These are phyloP conservation scores for Rhododendron williamsianum DNA, from an alignment of 148 eudicot species.

Conservation along the genomic window DNA sequence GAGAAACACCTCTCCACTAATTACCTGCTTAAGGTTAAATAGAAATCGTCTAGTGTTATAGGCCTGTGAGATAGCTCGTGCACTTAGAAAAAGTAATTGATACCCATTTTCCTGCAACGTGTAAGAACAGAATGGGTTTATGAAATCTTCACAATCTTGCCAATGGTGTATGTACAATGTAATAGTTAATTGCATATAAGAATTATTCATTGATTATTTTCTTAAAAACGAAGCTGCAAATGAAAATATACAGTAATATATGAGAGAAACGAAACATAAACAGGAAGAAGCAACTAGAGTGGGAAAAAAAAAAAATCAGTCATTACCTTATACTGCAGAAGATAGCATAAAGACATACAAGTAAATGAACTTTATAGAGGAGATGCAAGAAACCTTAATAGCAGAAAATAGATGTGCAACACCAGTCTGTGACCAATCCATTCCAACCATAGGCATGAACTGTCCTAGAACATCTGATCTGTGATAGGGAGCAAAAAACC, in stretches of 20 bases:
- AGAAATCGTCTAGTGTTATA: conserved; percentile 81
- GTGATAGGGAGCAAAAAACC: conserved; percentile 12
- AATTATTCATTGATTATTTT: background rate
- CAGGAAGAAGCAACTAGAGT: background rate
- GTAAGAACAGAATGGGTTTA: conserved; percentile 5
- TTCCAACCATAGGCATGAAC: conserved; percentile 95
- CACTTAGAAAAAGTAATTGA: conserved; percentile 87
- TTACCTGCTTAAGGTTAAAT: conserved; percentile 83
- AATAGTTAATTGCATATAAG: background rate
- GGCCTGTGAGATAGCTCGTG: conserved; percentile 95
- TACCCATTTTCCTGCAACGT: conserved; percentile 92
- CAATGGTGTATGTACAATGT: background rate
- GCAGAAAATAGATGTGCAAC: conserved; percentile 94
- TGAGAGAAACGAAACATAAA: background rate
- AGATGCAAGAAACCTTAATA: conserved; percentile 60
- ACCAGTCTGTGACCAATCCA: conserved; percentile 97
- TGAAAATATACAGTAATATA: background rate
- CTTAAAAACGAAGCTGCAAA: background rate
- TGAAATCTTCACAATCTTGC: background rate
- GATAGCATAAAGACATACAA: background rate
- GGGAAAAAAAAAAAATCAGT: background rate
- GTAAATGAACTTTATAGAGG: background rate
- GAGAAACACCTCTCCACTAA: background rate
- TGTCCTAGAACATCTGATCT: conserved; percentile 99
- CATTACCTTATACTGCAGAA: background rate